These are phyloP conservation scores for Boletus edulis DNA, from an alignment of 768 basidiomycete species.

Conservation along the genomic window DNA sequence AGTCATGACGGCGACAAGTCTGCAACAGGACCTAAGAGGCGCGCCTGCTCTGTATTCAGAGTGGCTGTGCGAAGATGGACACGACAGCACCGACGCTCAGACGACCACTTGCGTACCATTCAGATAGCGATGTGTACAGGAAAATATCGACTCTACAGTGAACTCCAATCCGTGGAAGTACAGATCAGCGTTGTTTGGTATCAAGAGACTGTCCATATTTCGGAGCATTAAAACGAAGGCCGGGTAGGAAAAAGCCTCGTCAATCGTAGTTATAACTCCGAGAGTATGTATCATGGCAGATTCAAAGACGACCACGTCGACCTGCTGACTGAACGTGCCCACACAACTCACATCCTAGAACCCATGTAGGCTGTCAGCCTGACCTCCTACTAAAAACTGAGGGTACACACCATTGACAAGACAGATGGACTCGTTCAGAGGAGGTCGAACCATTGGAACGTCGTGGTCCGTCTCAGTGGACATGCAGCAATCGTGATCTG, in stretches of 20 bases:
- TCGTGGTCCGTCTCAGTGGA: no score
- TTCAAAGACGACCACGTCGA: no score
- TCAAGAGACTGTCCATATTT: constrained; percentile 57
- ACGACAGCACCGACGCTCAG: neutral
- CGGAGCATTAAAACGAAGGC: constrained; percentile 84
- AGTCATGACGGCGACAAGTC: constrained; percentile 16
- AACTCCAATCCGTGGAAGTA: constrained; percentile 21
- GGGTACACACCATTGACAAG: no score
- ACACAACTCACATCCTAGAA: no score
- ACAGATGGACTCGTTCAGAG: no score
- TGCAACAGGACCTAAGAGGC: neutral
- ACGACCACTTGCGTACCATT: neutral
- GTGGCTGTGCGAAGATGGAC: constrained; percentile 17
- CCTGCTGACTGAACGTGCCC: no score
- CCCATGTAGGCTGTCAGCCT: no score
- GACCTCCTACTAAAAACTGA: no score
- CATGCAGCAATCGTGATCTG: no score
- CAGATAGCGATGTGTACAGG: neutral
- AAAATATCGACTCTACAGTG: constrained; percentile 33
- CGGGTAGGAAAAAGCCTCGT: constrained; percentile 59
- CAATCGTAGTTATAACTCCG: constrained; percentile 88
- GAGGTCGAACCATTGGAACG: no score
- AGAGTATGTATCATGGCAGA: constrained; percentile 18
- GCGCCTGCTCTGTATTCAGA: neutral
- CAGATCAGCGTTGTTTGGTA: constrained; percentile 55